Conservation (phyloP, 2,329 filamentous ascomycete genomes). For the Aspergillus ruber region DNA sequence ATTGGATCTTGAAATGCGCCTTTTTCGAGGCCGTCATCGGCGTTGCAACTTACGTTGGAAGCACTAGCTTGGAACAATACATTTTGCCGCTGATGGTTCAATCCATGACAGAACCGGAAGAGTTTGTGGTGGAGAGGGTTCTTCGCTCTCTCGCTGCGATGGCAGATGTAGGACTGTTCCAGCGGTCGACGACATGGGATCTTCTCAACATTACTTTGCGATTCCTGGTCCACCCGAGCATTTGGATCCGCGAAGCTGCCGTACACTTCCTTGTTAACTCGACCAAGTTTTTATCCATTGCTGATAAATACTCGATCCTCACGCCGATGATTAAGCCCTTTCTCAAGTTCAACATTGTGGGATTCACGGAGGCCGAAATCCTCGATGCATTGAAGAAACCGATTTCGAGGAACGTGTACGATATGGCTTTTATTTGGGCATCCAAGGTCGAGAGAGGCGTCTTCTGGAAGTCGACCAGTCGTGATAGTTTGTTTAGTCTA, state of each 20-base stretch:
- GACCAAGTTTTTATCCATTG: conserved; percentile 66
- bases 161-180: conserved; percentile 79
- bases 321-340: conserved; percentile 75
- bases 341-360: conserved; percentile 64
- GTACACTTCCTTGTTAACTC: conserved; percentile 75
- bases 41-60: conserved; percentile 83
- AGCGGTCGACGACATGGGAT: conserved; percentile 78
- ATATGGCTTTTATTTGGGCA: conserved; percentile 82
- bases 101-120: conserved; percentile 84
- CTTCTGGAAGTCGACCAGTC: conserved; percentile 77
- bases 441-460: conserved; percentile 69
- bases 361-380: conserved; percentile 65
- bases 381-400: conserved; percentile 80
- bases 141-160: conserved; percentile 82
- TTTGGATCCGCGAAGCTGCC: conserved; percentile 90
- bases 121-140: conserved; percentile 87
- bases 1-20: conserved; percentile 94
- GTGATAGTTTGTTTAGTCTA: conserved; percentile 64
- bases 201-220: conserved; percentile 74
- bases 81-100: conserved; percentile 94
- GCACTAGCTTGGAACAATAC: conserved; percentile 84
- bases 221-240: conserved; percentile 88
- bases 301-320: conserved; percentile 78
- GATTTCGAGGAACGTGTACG: conserved; percentile 70
- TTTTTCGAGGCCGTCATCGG: conserved; percentile 95